Evolutionary conservation across 2,329 filamentous ascomycete species (phyloP), one percentile per base, ranked within the genome.

Genomic region (Fusarium burgessii): DNA sequence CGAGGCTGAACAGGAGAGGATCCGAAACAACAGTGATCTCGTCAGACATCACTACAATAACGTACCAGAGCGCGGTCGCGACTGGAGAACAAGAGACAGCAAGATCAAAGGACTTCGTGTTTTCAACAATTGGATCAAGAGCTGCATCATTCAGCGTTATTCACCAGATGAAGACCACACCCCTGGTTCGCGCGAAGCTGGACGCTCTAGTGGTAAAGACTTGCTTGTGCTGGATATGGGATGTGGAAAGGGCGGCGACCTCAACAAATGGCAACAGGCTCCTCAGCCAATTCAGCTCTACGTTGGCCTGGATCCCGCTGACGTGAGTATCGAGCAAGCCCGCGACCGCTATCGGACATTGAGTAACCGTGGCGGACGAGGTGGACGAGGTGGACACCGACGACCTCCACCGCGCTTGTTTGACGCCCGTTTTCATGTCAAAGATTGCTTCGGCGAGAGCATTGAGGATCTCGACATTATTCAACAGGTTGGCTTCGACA

Each of bases 71-170:
- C 90, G 95, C 33, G 96, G 96, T 15, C 90, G 95, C 58, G 94
- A 98, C 77, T 99, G 96, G 95, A 90, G 96, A 52, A 94, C 92
- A 79, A 97, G 94, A 10, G 94, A 97, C 77, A 97, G 93, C 80
- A 92, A 93, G 77, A 99, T 99, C 84, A 97, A 97, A 83, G 96
- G 96, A 1, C 84, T 99, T 57, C 90, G 96, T 57, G 93, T 92
- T 73, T 96, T 97, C 85, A 99, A 99, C 84, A 99, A 99, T 81
- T 99, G 96, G 96, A 89, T 99, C 82, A 99, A 99, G 86, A 97
- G 94, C 78, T 95, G 93, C 52, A 89, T 98, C 74, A 98, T 99
- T 74, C 95, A 98, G 79, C 98, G 97, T 79, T 98, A 98, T 82
- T 94, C 93, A 7, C 92, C 93, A 0, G 90, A 91, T 71, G 92